Evolutionary conservation across 352 stramenopile genomes (phyloP).

Genomic region (Globisporangium camurandrum): DNA sequence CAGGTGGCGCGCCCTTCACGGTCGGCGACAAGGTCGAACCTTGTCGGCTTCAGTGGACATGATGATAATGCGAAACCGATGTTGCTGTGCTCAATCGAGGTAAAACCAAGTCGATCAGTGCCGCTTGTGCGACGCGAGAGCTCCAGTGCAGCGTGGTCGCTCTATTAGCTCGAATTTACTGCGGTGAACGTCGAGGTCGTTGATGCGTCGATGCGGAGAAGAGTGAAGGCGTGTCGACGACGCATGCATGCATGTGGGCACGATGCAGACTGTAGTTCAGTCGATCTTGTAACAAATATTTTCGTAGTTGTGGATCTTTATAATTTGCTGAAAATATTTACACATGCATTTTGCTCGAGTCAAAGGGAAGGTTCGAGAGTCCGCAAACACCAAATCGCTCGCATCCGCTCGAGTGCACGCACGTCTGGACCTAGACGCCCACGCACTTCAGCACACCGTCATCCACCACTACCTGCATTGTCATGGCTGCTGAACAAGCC

Average conservation of each 20-base stretch:
- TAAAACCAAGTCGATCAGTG: not conserved
- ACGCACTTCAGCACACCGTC: not conserved
- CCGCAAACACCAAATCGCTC: not conserved
- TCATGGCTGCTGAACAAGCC: slow-evolving; percentile 80
- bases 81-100: no score
- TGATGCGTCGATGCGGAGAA: not conserved
- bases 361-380: slow-evolving; percentile 9
- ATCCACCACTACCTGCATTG: not conserved
- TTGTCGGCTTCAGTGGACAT: no score
- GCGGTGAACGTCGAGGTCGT: not conserved
- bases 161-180: slow-evolving; percentile 8
- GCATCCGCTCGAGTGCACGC: no score
- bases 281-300: not conserved
- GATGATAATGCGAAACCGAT: no score
- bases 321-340: not conserved
- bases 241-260: no score
- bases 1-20: slow-evolving; percentile 36
- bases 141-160: slow-evolving; percentile 5
- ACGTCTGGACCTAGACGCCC: no score
- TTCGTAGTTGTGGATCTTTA: no score
- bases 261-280: not conserved
- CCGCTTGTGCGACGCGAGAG: slow-evolving; percentile 5
- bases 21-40: slow-evolving; percentile 49
- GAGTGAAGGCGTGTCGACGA: not conserved
- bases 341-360: not conserved